A percentile compares a stretch with the other conserved stretches of the same genome.
Conservation (phyloP, 176 grass and related monocot genomes). For the Oryza nivara region DNA sequence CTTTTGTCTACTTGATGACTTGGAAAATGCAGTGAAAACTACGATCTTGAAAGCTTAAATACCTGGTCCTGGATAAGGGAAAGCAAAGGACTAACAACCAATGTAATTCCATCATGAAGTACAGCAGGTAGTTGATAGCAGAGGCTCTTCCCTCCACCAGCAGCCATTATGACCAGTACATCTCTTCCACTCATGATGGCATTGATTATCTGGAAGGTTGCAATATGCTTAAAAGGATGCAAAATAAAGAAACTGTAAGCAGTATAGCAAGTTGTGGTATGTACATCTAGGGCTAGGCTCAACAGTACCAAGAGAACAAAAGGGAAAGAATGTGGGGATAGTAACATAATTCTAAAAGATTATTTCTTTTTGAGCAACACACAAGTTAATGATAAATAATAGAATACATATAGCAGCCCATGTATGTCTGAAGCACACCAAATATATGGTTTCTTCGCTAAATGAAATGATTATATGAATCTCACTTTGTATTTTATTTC, state of each 20-base stretch:
- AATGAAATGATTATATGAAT: constrained; percentile 13
- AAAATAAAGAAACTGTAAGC: constrained; percentile 16
- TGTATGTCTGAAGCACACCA: constrained; percentile 30
- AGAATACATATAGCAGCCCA: background rate
- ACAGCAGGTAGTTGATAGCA: constrained; percentile 91
- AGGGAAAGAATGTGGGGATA: background rate
- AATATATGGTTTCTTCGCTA: background rate
- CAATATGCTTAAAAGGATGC: constrained; percentile 34
- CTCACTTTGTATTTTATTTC: background rate
- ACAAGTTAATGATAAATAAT: constrained; percentile 3
- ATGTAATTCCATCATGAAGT: constrained; percentile 70
- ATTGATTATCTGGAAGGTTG: constrained; percentile 81
- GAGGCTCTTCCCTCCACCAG: constrained; percentile 91
- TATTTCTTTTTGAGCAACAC: background rate
- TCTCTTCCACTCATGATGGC: constrained; percentile 88
- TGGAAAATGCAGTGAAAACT: background rate
- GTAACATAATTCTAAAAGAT: constrained; percentile 9
- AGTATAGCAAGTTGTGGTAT: constrained; percentile 7
- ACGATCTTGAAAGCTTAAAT: constrained; percentile 19
- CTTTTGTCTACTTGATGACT: background rate
- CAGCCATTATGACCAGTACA: constrained; percentile 94
- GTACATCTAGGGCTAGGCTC: background rate
- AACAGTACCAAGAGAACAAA: constrained; percentile 9
- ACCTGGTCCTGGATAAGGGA: constrained; percentile 97
- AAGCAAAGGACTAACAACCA: constrained; percentile 87